Base-by-base conservation (phyloP, 2,329 filamentous ascomycete species). In the Clonostachys chloroleuca region DNA sequence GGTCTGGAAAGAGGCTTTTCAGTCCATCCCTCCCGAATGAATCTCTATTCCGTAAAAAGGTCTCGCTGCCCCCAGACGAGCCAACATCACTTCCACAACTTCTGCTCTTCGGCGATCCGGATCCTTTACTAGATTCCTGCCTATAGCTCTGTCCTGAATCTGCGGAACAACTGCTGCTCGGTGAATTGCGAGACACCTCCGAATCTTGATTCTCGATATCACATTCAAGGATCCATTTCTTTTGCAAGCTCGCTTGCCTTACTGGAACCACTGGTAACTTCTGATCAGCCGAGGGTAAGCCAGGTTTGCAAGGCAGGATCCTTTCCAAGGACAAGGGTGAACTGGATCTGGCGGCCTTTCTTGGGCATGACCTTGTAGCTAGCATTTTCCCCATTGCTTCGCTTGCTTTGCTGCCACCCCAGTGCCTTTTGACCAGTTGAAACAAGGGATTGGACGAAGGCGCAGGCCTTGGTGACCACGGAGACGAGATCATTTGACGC, bases 381-480 rank as follows among this genome's bases (percentile, higher is more conserved):
- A 54, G 46, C n/a, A 67, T 61, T 40, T 55, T 63, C 39, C 63
- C 59, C 54, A 75, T 68, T 47, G 70, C 65, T 40, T 72, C 62
- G 14, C 59, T 61, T 5, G 75, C 75, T 6, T 68, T 72, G 12
- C 65, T 57, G 4, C 61, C 52, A 0, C 75, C 75, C 78, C 69
- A 81, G 54, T 79, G 69, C 17, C 67, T 65, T 42, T 71, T 64
- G 18, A 79, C 66, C 40, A 78, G 66, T 9, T 65, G 61, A 18
- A 72, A 63, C 3, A 81, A 51, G 5, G 68, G 64, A 40, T 67
- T 70, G 1, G 64, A 55, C 2, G 58, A 51, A 4, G 64, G 63
- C 5, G 56, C 56, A 3, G 64, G 65, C 12, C 63, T 66, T 4
- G 75, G 73, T 5, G 74, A 79, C 79, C 78, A 83, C 18, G 66